Conservation (phyloP, 2,329 filamentous ascomycete genomes). For the Verticillium longisporum region DNA sequence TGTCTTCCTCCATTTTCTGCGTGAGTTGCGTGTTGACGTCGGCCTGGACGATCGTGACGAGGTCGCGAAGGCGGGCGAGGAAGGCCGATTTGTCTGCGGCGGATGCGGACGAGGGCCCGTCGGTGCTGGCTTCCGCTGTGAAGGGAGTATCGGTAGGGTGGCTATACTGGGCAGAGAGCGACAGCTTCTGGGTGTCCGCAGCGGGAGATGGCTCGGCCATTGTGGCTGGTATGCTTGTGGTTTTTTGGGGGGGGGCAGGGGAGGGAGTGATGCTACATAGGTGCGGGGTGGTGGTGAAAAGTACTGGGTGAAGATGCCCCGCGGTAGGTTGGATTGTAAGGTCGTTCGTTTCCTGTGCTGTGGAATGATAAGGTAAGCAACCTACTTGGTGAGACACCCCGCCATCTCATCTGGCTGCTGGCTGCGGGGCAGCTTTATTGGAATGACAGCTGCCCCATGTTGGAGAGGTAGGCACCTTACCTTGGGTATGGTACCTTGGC, state of each 20-base stretch:
- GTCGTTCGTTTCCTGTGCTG: background rate
- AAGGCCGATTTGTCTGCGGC: conserved; percentile 49
- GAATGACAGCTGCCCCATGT: too few species aligned
- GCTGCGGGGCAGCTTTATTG: background rate
- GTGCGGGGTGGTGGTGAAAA: background rate
- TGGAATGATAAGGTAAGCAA: background rate
- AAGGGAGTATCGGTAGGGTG: conserved; percentile 26
- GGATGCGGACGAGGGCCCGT: conserved; percentile 24
- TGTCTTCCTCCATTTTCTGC: conserved; percentile 67
- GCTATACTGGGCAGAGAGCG: background rate
- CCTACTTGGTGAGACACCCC: background rate
- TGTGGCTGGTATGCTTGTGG: background rate
- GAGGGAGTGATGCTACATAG: background rate
- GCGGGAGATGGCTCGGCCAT: background rate
- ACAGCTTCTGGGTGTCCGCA: background rate
- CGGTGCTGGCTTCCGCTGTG: conserved; percentile 28
- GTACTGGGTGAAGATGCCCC: background rate
- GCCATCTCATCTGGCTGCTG: background rate
- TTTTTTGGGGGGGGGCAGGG: too few species aligned
- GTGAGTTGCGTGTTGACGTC: conserved; percentile 67
- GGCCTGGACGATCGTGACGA: conserved; percentile 54
- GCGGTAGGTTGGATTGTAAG: background rate
- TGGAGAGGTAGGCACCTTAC: too few species aligned
- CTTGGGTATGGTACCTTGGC: too few species aligned
- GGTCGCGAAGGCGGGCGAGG: conserved; percentile 50